Evolutionary conservation across 352 stramenopile species (phyloP).

Genomic region (Aphanomyces euteiches): DNA sequence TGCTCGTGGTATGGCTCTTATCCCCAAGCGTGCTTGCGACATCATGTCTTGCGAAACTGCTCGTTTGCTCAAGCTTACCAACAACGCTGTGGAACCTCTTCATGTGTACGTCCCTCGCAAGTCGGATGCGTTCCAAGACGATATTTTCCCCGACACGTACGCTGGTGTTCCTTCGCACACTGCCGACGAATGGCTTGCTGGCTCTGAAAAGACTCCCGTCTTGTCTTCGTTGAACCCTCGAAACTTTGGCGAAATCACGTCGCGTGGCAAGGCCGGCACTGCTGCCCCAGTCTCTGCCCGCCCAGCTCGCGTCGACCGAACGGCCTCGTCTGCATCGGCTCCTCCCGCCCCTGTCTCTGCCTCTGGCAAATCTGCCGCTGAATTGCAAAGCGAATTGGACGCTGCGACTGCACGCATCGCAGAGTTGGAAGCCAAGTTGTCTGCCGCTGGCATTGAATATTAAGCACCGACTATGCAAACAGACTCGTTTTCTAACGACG

Average conservation of each 20-base stretch:
- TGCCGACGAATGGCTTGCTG: constrained; percentile 94
- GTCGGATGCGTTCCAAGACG: constrained; percentile 98
- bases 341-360: neutral
- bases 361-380: constrained; percentile 33
- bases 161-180: constrained; percentile 92
- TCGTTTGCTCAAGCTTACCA: constrained; percentile 94
- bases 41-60: constrained; percentile 98
- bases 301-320: constrained; percentile 44
- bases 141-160: constrained; percentile 98
- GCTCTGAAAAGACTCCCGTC: constrained; percentile 91
- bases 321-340: constrained; percentile 20
- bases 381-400: constrained; percentile 74
- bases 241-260: constrained; percentile 79
- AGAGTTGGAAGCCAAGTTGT: constrained; percentile 77
- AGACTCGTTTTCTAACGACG: no score
- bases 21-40: constrained; percentile 97
- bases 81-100: constrained; percentile 96
- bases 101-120: constrained; percentile 96
- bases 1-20: constrained; percentile 96
- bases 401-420: constrained; percentile 79
- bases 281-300: constrained; percentile 34
- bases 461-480: constrained; percentile 33
- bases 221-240: constrained; percentile 92
- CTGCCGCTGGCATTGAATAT: constrained; percentile 76
- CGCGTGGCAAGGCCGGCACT: constrained; percentile 59